These are phyloP conservation scores for Polyplosphaeria fusca DNA, from an alignment of 495 filamentous ascomycete species.

Conservation along the genomic window DNA sequence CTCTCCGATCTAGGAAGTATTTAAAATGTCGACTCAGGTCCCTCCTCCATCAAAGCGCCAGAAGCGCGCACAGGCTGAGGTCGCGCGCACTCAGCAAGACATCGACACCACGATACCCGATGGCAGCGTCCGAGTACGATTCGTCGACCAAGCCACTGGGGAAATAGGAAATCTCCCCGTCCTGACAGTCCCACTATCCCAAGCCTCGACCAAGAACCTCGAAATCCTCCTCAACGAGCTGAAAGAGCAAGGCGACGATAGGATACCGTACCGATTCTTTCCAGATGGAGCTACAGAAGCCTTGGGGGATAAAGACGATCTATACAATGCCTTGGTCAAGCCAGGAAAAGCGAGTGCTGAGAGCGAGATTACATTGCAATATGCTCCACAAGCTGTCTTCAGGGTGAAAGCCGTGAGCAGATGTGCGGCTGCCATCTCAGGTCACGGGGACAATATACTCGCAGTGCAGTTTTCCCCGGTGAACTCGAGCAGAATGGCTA, in stretches of 20 bases:
- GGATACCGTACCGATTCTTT: slow-evolving; percentile 84
- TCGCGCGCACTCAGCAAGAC: slow-evolving; percentile 71
- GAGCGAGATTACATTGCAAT: slow-evolving; percentile 71
- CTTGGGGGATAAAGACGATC: slow-evolving; percentile 50
- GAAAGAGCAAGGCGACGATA: slow-evolving; percentile 71
- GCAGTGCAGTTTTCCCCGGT: slow-evolving; percentile 83
- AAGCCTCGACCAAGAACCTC: slow-evolving; percentile 85
- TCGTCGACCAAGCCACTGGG: slow-evolving; percentile 79
- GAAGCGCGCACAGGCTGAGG: slow-evolving; percentile 69
- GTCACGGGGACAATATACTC: slow-evolving; percentile 90
- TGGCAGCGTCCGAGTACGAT: slow-evolving; percentile 78
- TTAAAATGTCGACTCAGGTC: slow-evolving; percentile 77
- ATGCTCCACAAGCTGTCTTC: slow-evolving; percentile 91
- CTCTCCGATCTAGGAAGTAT: no score
- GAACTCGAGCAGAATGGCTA: slow-evolving; percentile 76
- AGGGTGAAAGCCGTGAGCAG: slow-evolving; percentile 87
- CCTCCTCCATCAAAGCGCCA: slow-evolving; percentile 93
- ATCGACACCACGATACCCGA: slow-evolving; percentile 60
- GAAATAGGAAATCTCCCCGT: slow-evolving; percentile 64
- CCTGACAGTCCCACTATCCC: slow-evolving; percentile 70
- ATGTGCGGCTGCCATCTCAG: slow-evolving; percentile 81
- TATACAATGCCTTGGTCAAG: slow-evolving; percentile 68
- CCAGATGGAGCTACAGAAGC: slow-evolving; percentile 25
- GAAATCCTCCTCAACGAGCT: slow-evolving; percentile 88
- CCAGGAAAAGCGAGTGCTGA: slow-evolving; percentile 66